phyloP scores from a whole-genome alignment of 192 early-diverging fungal species.

The Coemansia sp. region DNA sequence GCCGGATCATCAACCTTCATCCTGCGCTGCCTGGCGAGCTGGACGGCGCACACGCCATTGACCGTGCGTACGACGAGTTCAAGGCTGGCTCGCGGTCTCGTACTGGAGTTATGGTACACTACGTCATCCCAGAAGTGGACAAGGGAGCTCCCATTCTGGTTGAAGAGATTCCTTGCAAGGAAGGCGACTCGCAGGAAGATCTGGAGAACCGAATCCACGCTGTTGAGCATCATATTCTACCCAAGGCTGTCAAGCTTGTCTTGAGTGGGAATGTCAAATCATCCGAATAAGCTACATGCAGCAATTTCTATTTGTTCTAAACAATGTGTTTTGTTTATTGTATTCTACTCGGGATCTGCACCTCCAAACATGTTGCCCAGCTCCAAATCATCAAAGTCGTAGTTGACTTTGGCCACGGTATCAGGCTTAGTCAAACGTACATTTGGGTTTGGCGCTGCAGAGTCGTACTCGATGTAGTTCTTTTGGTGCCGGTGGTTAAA shows the following conservation, averaged over 20 bases:
- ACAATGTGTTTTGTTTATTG: background rate
- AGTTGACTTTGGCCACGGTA: conserved; percentile 30
- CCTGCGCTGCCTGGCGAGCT: conserved; percentile 95
- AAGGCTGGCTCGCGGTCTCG: conserved; percentile 67
- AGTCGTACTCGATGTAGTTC: conserved; percentile 63
- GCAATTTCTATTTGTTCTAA: no score
- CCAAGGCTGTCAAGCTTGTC: conserved; percentile 63
- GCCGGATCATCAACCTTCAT: conserved; percentile 90
- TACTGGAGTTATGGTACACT: conserved; percentile 91
- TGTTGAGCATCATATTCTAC: conserved; percentile 85
- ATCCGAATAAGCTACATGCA: background rate
- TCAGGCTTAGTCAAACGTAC: conserved; percentile 16
- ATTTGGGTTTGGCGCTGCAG: conserved; percentile 11
- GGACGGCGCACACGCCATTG: conserved; percentile 96
- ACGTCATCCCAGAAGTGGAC: conserved; percentile 95
- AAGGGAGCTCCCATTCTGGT: conserved; percentile 85
- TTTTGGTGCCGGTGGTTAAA: conserved; percentile 60
- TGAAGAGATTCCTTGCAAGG: conserved; percentile 73
- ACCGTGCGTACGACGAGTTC: conserved; percentile 88
- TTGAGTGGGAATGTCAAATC: conserved; percentile 8
- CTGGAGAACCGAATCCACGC: conserved; percentile 89
- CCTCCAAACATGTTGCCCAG: conserved; percentile 17
- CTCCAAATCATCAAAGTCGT: conserved; percentile 36
- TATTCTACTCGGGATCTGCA: background rate
- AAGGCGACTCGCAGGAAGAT: conserved; percentile 73